Conservation (phyloP, 2,329 filamentous ascomycete genomes). For the Fusarium proliferatum region DNA sequence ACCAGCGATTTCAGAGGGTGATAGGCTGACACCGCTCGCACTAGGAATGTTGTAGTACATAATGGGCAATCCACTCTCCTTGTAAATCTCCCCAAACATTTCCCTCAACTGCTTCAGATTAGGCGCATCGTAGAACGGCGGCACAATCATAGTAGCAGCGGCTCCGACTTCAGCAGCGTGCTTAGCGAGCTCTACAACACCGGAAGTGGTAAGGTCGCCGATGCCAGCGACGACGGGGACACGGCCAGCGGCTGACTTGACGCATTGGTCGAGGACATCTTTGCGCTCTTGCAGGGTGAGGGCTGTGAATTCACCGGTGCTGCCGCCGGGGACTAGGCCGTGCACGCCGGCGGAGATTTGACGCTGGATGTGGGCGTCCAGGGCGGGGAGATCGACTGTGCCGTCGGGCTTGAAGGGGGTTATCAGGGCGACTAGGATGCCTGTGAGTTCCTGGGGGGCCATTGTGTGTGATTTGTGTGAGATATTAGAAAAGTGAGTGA, state of each 20-base stretch:
- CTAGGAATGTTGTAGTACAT: constrained; percentile 64
- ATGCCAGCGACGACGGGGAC: constrained; percentile 57
- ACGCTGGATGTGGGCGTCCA: constrained; percentile 56
- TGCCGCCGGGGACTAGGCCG: constrained; percentile 62
- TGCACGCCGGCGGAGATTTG: constrained; percentile 59
- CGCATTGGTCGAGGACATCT: constrained; percentile 51
- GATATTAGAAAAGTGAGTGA: not conserved
- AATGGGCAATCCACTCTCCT: constrained; percentile 55
- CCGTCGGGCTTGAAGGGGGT: constrained; percentile 59
- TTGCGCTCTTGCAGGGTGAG: constrained; percentile 58
- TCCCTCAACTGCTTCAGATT: constrained; percentile 49
- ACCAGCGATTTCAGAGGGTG: constrained; percentile 55
- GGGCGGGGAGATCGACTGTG: constrained; percentile 50
- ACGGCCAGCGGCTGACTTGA: constrained; percentile 52
- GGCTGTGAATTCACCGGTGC: constrained; percentile 60
- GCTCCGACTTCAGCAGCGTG: constrained; percentile 49
- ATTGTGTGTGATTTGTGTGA: constrained; percentile 13
- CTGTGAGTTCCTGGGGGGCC: constrained; percentile 46
- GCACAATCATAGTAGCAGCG: constrained; percentile 59
- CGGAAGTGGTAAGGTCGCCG: constrained; percentile 55
- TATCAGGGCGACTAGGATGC: constrained; percentile 61
- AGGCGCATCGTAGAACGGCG: constrained; percentile 61
- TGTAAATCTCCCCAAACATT: constrained; percentile 56
- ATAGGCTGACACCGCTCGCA: constrained; percentile 56
- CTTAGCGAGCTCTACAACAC: constrained; percentile 48